phyloP scores from a whole-genome alignment of 768 basidiomycete species.

The Dioszegia aurantiaca region DNA sequence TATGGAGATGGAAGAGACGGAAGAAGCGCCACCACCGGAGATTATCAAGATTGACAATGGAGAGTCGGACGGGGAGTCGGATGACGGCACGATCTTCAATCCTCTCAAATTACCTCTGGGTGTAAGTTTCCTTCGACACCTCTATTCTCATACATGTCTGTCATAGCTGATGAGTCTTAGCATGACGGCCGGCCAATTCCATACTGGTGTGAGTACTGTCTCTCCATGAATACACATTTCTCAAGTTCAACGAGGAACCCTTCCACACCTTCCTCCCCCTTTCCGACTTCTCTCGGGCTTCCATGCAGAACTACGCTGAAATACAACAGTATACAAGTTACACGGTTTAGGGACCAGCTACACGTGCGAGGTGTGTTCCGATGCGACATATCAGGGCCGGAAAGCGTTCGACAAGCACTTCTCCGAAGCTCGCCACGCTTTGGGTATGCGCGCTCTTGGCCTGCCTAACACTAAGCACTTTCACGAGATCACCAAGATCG shows the following conservation, averaged over 20 bases:
- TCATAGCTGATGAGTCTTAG: constrained; percentile 77
- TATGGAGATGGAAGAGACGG: constrained; percentile 77
- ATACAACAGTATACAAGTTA: constrained; percentile 68
- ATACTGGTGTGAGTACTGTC: constrained; percentile 23
- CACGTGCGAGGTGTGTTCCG: constrained; percentile 82
- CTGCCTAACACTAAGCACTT: constrained; percentile 98
- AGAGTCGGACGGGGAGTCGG: constrained; percentile 67
- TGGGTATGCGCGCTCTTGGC: constrained; percentile 95
- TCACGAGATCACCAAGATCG: constrained; percentile 95
- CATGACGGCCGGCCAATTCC: constrained; percentile 97
- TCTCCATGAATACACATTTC: too few relatives aligned
- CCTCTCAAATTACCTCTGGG: constrained; percentile 80
- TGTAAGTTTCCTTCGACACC: not conserved
- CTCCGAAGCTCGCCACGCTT: constrained; percentile 91
- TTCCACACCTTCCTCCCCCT: too few relatives aligned
- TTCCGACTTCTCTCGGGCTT: too few relatives aligned
- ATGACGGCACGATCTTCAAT: constrained; percentile 95
- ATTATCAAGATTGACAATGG: constrained; percentile 26
- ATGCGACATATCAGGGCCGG: constrained; percentile 26
- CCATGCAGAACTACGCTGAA: not conserved
- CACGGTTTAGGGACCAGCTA: constrained; percentile 98
- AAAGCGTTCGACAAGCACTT: constrained; percentile 47
- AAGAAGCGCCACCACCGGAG: constrained; percentile 55
- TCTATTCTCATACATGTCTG: constrained; percentile 7
- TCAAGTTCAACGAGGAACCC: too few relatives aligned